Percentiles rank a stretch among this genome's conserved stretches.
These are phyloP conservation scores for Solanum bukasovii DNA, from an alignment of 257 asterid genomes.

Conservation along the genomic window DNA sequence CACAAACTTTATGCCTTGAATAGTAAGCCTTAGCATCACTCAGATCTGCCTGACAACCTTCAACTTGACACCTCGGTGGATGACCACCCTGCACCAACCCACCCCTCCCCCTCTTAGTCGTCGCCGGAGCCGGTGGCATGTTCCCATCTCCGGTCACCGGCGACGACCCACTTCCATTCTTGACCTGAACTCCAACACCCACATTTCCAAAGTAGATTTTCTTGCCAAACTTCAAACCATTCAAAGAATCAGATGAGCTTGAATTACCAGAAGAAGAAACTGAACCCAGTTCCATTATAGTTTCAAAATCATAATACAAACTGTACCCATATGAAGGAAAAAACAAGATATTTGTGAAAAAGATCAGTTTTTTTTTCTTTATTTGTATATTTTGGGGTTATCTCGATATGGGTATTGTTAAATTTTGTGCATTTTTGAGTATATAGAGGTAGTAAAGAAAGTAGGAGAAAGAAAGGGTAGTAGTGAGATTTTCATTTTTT, in stretches of 20 bases:
- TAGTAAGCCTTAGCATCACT: slow-evolving; percentile 89
- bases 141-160: background rate
- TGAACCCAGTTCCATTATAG: slow-evolving; percentile 59
- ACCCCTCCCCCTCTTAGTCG: slow-evolving; percentile 58
- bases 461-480: background rate
- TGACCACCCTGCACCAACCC: slow-evolving; percentile 38
- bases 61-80: slow-evolving; percentile 89
- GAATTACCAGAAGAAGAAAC: slow-evolving; percentile 39
- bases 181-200: background rate
- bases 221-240: slow-evolving; percentile 72
- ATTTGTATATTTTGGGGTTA: background rate
- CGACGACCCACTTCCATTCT: slow-evolving; percentile 8
- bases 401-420: background rate
- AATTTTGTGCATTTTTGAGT: background rate
- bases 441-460: background rate
- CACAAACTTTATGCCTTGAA: slow-evolving; percentile 90
- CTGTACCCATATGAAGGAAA: background rate
- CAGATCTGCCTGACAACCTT: slow-evolving; percentile 91
- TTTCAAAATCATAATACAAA: background rate
- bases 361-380: background rate
- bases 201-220: slow-evolving; percentile 72
- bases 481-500: background rate
- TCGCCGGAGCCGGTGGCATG: slow-evolving; percentile 26
- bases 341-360: background rate
- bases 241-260: slow-evolving; percentile 29